These are phyloP conservation scores for Auriscalpium orientale DNA, from an alignment of 768 basidiomycete genomes.

Conservation along the genomic window DNA sequence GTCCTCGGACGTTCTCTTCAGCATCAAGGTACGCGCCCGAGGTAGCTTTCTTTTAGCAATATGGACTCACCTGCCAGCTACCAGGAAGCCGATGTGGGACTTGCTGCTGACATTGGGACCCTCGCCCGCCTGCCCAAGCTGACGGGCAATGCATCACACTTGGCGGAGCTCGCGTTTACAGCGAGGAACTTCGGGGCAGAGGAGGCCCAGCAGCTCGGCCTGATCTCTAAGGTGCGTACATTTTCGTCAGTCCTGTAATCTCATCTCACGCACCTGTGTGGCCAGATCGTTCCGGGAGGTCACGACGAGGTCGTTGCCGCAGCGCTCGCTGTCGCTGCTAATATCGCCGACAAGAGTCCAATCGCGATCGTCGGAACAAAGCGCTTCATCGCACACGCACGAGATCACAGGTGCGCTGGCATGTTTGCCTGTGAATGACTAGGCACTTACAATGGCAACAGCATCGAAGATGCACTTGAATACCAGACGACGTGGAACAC, in stretches of 20 bases:
- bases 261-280: neutral
- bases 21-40: slow-evolving; percentile 54
- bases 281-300: slow-evolving; percentile 53
- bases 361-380: slow-evolving; percentile 75
- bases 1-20: slow-evolving; percentile 51
- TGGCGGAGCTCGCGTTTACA: slow-evolving; percentile 72
- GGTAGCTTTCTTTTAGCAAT: too few relatives aligned
- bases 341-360: slow-evolving; percentile 72
- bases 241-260: neutral
- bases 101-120: slow-evolving; percentile 85
- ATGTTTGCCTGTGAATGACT: too few relatives aligned
- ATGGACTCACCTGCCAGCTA: too few relatives aligned
- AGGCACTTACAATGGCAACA: neutral
- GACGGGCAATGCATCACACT: slow-evolving; percentile 63
- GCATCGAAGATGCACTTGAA: slow-evolving; percentile 40
- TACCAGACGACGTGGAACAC: slow-evolving; percentile 55
- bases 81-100: slow-evolving; percentile 80
- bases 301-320: slow-evolving; percentile 56
- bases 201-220: slow-evolving; percentile 63
- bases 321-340: slow-evolving; percentile 56
- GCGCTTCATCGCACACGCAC: slow-evolving; percentile 64
- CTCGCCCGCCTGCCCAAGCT: slow-evolving; percentile 77
- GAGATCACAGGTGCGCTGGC: slow-evolving; percentile 62
- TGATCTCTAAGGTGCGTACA: slow-evolving; percentile 46
- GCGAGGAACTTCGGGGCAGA: slow-evolving; percentile 58